Percentiles rank a stretch among this genome's conserved stretches.
These are phyloP conservation scores for Stemphylium lycopersici DNA, from an alignment of 2,329 filamentous ascomycete genomes.

Conservation along the genomic window DNA sequence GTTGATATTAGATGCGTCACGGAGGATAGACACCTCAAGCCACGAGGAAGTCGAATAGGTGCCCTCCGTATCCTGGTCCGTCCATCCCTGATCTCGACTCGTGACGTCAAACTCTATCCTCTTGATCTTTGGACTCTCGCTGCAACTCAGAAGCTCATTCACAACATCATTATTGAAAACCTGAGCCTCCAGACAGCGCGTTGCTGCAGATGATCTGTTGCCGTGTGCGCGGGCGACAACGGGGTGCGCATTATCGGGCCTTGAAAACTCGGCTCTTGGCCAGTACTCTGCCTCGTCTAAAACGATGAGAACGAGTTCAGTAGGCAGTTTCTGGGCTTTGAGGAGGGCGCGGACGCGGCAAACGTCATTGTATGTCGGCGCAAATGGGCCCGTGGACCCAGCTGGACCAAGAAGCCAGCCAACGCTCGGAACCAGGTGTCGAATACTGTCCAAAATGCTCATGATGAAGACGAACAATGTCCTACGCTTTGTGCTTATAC, in stretches of 20 bases:
- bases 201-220: constrained; percentile 13
- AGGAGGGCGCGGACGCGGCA: constrained; percentile 30
- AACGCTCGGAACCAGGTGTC: neutral
- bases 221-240: constrained; percentile 4
- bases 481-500: neutral
- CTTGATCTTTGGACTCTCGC: constrained; percentile 29
- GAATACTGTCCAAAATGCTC: neutral
- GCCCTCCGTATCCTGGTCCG: constrained; percentile 30
- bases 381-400: neutral
- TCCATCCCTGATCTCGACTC: constrained; percentile 44
- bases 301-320: constrained; percentile 39
- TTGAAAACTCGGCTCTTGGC: constrained; percentile 8
- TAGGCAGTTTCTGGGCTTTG: constrained; percentile 31
- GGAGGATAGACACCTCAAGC: constrained; percentile 41
- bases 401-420: neutral
- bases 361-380: constrained; percentile 33
- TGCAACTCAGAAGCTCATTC: constrained; percentile 1
- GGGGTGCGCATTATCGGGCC: neutral
- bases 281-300: constrained; percentile 38
- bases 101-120: constrained; percentile 31
- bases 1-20: constrained; percentile 11
- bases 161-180: constrained; percentile 18
- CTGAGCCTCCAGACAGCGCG: constrained; percentile 23
- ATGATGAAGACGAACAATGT: neutral
- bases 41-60: constrained; percentile 41